Conservation (phyloP, 2,329 filamentous ascomycete species). For the Zymoseptoria pseudotritici region DNA sequence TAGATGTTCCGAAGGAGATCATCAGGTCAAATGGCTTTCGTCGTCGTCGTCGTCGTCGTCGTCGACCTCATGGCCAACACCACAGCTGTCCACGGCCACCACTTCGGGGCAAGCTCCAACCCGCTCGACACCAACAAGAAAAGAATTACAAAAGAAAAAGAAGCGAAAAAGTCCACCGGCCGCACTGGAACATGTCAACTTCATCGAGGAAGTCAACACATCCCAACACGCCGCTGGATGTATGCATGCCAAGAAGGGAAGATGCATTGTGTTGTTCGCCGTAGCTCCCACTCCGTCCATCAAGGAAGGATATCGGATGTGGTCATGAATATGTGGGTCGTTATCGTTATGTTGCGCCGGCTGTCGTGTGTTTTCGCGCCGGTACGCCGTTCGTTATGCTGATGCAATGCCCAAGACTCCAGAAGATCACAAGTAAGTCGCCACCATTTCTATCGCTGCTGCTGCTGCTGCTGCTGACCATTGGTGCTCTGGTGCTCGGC, state of each 20-base stretch:
- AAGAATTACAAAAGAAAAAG: constrained; percentile 11
- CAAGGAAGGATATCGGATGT: constrained; percentile 6
- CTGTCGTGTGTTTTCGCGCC: constrained; percentile 13
- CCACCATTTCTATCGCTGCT: background rate
- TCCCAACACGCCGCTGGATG: background rate
- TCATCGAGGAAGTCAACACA: background rate
- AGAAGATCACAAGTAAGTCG: constrained; percentile 5
- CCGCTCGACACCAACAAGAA: background rate
- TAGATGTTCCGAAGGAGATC: background rate
- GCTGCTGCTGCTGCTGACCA: background rate
- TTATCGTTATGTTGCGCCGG: constrained; percentile 12
- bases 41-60: background rate
- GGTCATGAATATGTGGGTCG: constrained; percentile 14
- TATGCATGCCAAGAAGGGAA: constrained; percentile 12
- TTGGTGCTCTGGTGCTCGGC: constrained; percentile 12
- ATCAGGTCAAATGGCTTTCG: background rate
- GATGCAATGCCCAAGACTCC: constrained; percentile 1
- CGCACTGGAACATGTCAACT: background rate
- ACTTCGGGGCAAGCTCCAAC: background rate
- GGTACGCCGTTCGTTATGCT: constrained; percentile 3
- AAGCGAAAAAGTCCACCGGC: constrained; percentile 1
- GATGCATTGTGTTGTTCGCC: constrained; percentile 8
- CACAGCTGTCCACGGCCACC: no score
- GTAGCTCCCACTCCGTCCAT: constrained; percentile 8
- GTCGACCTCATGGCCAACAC: background rate